Conservation (phyloP, 306 rosid genomes). For the Argentina anserina region DNA sequence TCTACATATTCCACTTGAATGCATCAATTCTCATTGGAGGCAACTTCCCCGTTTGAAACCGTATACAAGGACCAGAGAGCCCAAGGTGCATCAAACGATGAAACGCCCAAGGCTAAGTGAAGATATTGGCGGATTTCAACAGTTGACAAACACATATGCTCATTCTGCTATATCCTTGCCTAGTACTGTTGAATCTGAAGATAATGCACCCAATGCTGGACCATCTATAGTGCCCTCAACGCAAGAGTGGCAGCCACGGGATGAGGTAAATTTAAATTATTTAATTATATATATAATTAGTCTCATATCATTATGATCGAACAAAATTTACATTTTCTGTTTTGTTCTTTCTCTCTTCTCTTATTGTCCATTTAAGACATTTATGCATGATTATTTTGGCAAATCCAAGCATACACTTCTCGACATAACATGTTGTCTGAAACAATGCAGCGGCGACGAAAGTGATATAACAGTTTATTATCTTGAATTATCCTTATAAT, state of each 20-base stretch:
- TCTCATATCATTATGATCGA: no score
- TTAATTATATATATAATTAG: no score
- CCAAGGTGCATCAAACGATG: not conserved
- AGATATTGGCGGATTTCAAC: no score
- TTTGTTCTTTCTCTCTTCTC: no score
- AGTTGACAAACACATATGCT: not conserved
- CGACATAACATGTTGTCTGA: no score
- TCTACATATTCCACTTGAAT: not conserved
- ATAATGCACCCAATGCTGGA: not conserved
- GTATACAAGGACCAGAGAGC: not conserved
- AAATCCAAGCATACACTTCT: no score
- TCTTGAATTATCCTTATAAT: no score
- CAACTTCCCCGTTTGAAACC: not conserved
- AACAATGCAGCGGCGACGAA: no score
- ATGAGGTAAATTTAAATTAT: not conserved
- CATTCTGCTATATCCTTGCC: not conserved
- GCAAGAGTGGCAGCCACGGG: not conserved
- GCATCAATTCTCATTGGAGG: not conserved
- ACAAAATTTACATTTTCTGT: no score
- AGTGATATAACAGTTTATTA: no score
- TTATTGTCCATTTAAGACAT: no score
- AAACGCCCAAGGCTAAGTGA: not conserved
- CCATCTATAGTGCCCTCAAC: not conserved
- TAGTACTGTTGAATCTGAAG: not conserved
- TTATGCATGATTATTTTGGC: no score